Evolutionary conservation across 2,329 filamentous ascomycete species (phyloP).

Genomic region (Exophiala bonariae): DNA sequence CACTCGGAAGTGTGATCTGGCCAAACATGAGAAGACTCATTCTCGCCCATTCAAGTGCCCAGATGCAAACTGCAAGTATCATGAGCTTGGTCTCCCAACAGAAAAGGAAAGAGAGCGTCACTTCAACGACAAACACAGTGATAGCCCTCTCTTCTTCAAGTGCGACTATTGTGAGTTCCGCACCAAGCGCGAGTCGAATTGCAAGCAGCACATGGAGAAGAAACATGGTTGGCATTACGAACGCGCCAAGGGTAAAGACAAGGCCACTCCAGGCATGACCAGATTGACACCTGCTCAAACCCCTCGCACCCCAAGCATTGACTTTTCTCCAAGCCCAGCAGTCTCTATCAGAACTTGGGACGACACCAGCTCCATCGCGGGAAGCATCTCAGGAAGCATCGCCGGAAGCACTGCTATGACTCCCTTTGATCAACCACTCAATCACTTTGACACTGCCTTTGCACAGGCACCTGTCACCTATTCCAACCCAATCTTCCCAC

Average conservation of each 20-base stretch:
- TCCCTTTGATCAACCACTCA: constrained; percentile 25
- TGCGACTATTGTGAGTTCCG: constrained; percentile 90
- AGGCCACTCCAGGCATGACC: constrained; percentile 37
- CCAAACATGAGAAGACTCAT: constrained; percentile 98
- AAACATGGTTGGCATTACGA: constrained; percentile 88
- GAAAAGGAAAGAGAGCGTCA: constrained; percentile 97
- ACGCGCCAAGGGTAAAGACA: constrained; percentile 88
- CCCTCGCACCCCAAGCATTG: constrained; percentile 60
- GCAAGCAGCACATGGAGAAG: constrained; percentile 99
- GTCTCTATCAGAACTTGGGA: constrained; percentile 31
- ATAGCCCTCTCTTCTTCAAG: constrained; percentile 75
- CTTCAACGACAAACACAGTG: constrained; percentile 91
- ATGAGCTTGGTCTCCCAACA: constrained; percentile 87
- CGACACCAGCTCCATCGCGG: constrained; percentile 21
- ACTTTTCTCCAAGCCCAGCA: constrained; percentile 24
- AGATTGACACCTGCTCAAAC: constrained; percentile 50
- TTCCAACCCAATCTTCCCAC: constrained; percentile 25
- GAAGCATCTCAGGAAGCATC: constrained; percentile 21
- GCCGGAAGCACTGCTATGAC: constrained; percentile 25
- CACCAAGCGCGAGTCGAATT: constrained; percentile 94
- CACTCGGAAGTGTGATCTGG: constrained; percentile 94
- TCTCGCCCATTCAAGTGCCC: constrained; percentile 94
- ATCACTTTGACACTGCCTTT: constrained; percentile 20
- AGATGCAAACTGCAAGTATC: constrained; percentile 80
- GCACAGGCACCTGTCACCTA: constrained; percentile 19